Evolutionary conservation across 129 eudicot genomes (phyloP), one percentile per base, ranked within the genome.

Genomic region (Pseudognaphalium luteoalbum): DNA sequence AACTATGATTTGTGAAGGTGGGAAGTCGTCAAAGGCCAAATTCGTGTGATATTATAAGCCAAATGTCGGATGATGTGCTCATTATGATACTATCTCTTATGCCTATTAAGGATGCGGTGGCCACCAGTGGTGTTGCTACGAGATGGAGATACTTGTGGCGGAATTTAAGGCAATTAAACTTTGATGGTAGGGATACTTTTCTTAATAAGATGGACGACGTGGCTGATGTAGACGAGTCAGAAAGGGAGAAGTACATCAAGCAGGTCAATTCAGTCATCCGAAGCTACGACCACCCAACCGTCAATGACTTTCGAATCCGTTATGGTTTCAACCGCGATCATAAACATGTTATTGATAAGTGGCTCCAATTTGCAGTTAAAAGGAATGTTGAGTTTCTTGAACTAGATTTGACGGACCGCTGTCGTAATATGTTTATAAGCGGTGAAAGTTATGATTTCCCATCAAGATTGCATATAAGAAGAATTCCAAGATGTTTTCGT

Each of bases 131-230:
- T 68, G 68, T 87, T 7, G 81, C 88, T 4, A 39, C 34, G 32
- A 34, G 80, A 54, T 84, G 86, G 88, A 68, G 78, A 37, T 41
- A 68, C 56, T 7, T 81, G 22, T 86, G 90, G 86, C 74, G 71
- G 8, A 50, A 39, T 41, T 4, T 78, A 28, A 59, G 65, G 63
- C 15, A 69, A 19, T 16, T 84, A 33, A 73, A 84, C 39, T 78
- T 83, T 71, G 85, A 80, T 76, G 81, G 12, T 67, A 73, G 7
- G 39, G 33, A 20, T 62, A 81, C 22, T 70, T 37, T 1, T 7
- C 9, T 37, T 37, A 37, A 5, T 37, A 37, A 37, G 9, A 5
- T 6, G 42, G 42, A 37, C 1, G 7, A 37, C 42, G 42, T 37
- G 34, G 3, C 34, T 32, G 34, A 32, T 4, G 3, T 0, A 37